These are phyloP conservation scores for Saccharomycopsis babjevae DNA, from an alignment of 805 yeast genomes.

Conservation along the genomic window DNA sequence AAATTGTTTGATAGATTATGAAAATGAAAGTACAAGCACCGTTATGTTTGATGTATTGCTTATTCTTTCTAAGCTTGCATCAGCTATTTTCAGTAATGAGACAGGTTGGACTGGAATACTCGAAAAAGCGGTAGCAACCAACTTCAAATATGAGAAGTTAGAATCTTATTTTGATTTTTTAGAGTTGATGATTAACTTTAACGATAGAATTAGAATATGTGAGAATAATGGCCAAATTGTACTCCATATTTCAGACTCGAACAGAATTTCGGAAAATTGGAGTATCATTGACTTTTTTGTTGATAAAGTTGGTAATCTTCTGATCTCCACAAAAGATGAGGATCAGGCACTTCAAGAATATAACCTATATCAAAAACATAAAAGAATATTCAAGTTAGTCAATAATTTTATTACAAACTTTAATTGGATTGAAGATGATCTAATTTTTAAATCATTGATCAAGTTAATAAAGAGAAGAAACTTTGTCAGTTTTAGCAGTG, in stretches of 20 bases:
- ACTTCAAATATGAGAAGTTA: not conserved
- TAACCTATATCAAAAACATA: slow-evolving; percentile 2
- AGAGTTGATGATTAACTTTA: not conserved
- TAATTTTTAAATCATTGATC: slow-evolving; percentile 11
- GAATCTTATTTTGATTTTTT: not conserved
- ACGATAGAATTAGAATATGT: not conserved
- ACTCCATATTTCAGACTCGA: not conserved
- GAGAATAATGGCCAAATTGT: not conserved
- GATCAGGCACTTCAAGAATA: not conserved
- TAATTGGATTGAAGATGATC: slow-evolving; percentile 4
- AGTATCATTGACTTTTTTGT: slow-evolving; percentile 1
- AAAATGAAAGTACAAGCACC: slow-evolving; percentile 1
- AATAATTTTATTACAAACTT: not conserved
- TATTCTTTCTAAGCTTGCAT: not conserved
- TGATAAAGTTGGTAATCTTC: not conserved
- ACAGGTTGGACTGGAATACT: not conserved
- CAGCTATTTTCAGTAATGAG: not conserved
- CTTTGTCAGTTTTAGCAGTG: slow-evolving; percentile 13
- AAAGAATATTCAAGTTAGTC: slow-evolving; percentile 3
- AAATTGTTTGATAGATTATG: slow-evolving; percentile 9
- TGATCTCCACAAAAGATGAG: not conserved
- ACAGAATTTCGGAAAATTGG: not conserved
- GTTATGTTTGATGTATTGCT: slow-evolving; percentile 9
- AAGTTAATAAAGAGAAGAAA: slow-evolving; percentile 14
- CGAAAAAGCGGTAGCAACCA: not conserved